A percentile compares a stretch with the other conserved stretches of the same genome.
Conservation (phyloP, 257 asterid genomes). For the Lycium ferocissimum region DNA sequence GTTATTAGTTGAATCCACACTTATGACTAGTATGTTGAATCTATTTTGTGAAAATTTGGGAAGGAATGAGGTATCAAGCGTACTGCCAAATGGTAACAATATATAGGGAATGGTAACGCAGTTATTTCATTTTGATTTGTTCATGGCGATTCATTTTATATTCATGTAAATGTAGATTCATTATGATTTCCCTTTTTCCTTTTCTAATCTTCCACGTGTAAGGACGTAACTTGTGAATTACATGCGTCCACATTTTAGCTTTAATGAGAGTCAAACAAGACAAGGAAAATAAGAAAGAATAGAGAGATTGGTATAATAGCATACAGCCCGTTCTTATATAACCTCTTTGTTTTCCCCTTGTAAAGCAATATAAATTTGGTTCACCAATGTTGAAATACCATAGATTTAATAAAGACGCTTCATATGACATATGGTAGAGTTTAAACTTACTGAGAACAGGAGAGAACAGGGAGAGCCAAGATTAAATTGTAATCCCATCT, state of each 20-base stretch:
- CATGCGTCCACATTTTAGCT: too few relatives aligned
- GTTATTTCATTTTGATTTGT: not conserved
- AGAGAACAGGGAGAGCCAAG: not conserved
- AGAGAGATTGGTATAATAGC: not conserved
- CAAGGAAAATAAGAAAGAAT: not conserved
- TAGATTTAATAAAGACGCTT: not conserved
- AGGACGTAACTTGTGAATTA: too few relatives aligned
- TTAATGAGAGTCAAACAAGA: not conserved
- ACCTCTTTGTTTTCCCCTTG: constrained; percentile 8
- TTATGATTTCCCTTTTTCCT: not conserved
- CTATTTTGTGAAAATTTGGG: not conserved
- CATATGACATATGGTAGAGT: not conserved
- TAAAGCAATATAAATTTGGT: not conserved
- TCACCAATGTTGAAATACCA: not conserved
- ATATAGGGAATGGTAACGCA: not conserved
- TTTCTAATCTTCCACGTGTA: not conserved
- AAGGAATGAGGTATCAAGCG: not conserved
- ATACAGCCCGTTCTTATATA: not conserved
- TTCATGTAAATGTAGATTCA: too few relatives aligned
- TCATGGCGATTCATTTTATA: not conserved
- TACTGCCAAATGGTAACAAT: not conserved
- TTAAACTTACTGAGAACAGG: not conserved
- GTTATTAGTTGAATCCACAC: not conserved
- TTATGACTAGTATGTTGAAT: not conserved
- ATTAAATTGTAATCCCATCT: constrained; percentile 16